Evolutionary conservation across 2,329 filamentous ascomycete genomes (phyloP).

Genomic region (Fonsecaea pedrosoi): DNA sequence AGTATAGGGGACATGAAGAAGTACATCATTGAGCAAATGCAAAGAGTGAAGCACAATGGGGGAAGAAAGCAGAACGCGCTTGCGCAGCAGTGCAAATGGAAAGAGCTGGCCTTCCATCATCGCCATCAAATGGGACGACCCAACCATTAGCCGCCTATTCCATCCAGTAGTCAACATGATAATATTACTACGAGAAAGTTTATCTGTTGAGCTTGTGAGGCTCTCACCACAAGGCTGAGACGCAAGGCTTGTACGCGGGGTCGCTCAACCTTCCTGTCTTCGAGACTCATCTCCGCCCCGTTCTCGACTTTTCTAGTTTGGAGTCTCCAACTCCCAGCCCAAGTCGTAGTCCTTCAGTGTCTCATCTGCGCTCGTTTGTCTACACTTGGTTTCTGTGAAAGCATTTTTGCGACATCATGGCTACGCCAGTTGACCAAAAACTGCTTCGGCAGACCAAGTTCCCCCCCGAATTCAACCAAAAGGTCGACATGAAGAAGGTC

Average conservation of each 20-base stretch:
- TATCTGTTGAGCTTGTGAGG: neutral
- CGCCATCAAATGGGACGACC: neutral
- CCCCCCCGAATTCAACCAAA: slow-evolving; percentile 88
- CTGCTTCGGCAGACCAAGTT: slow-evolving; percentile 91
- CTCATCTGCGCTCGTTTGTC: neutral
- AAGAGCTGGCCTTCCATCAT: neutral
- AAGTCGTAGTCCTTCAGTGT: neutral
- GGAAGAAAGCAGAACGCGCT: neutral
- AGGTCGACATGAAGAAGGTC: slow-evolving; percentile 97
- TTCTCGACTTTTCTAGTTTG: slow-evolving; percentile 6
- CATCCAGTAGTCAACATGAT: neutral
- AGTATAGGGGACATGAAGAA: neutral
- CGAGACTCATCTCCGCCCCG: slow-evolving; percentile 3
- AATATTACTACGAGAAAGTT: neutral
- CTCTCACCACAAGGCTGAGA: neutral
- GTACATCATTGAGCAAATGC: neutral
- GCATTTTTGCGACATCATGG: slow-evolving; percentile 27
- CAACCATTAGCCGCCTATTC: neutral
- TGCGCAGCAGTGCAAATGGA: neutral
- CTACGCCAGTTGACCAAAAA: slow-evolving; percentile 82
- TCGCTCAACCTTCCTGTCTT: slow-evolving; percentile 27
- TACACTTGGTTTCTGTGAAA: neutral
- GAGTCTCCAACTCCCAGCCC: neutral
- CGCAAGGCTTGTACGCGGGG: neutral
- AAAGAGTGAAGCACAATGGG: neutral